A percentile compares a stretch with the other conserved stretches of the same genome.
Conservation (phyloP, 2,329 filamentous ascomycete species). For the Hymenoscyphus repandus region DNA sequence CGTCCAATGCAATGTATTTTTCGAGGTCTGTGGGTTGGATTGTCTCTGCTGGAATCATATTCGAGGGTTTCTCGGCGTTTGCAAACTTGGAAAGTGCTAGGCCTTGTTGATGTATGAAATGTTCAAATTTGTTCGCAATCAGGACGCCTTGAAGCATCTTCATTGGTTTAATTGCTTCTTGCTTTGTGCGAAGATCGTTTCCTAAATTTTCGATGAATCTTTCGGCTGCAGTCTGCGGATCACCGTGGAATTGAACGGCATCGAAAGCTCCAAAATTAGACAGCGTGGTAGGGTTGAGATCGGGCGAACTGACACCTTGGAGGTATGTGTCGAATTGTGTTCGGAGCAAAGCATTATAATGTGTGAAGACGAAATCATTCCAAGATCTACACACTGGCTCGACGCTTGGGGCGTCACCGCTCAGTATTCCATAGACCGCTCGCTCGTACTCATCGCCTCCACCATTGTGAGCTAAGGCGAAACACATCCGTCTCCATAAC, state of each 20-base stretch:
- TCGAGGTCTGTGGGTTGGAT: slow-evolving; percentile 34
- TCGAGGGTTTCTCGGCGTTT: slow-evolving; percentile 39
- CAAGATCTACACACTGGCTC: slow-evolving; percentile 71
- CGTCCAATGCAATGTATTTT: slow-evolving; percentile 49
- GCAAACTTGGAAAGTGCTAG: slow-evolving; percentile 43
- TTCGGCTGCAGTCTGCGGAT: slow-evolving; percentile 45
- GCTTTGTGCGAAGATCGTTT: slow-evolving; percentile 46
- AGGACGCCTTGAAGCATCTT: slow-evolving; percentile 75
- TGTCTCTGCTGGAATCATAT: slow-evolving; percentile 38
- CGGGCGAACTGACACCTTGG: slow-evolving; percentile 47
- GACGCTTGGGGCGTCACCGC: slow-evolving; percentile 75
- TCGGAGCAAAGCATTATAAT: slow-evolving; percentile 81
- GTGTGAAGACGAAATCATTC: slow-evolving; percentile 82
- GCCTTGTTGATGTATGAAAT: slow-evolving; percentile 56
- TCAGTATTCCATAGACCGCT: slow-evolving; percentile 86
- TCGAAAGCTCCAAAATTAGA: slow-evolving; percentile 61
- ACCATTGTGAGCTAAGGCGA: slow-evolving; percentile 62
- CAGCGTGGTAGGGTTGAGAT: slow-evolving; percentile 47
- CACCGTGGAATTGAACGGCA: slow-evolving; percentile 56
- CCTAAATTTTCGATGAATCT: slow-evolving; percentile 58
- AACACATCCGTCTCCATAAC: slow-evolving; percentile 78
- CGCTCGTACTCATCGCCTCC: slow-evolving; percentile 73
- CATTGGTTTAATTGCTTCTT: slow-evolving; percentile 58
- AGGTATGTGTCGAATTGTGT: slow-evolving; percentile 74
- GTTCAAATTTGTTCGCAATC: slow-evolving; percentile 56